A percentile compares a stretch with the other conserved stretches of the same genome.
These are phyloP conservation scores for Ceratocystis diversiconidia DNA, from an alignment of 2,329 filamentous ascomycete species.

Conservation along the genomic window DNA sequence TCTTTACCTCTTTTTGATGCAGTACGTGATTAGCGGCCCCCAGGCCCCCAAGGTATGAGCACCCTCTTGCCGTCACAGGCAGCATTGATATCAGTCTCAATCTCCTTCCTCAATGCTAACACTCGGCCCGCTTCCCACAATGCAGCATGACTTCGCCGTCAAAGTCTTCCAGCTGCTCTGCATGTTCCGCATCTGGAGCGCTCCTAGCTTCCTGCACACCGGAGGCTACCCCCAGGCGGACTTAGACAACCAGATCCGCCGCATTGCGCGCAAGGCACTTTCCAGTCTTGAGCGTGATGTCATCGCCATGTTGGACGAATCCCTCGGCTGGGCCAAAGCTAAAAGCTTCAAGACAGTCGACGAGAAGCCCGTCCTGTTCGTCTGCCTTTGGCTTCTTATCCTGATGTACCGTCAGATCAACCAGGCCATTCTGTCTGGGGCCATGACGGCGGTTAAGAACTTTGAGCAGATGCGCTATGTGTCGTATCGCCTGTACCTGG, in stretches of 20 bases:
- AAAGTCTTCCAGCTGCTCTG: constrained; percentile 35
- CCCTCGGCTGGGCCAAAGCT: constrained; percentile 26
- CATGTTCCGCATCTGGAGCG: constrained; percentile 37
- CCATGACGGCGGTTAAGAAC: constrained; percentile 22
- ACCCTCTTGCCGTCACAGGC: not conserved
- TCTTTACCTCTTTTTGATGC: constrained; percentile 27
- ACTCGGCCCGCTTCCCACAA: constrained; percentile 3
- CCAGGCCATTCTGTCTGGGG: constrained; percentile 18
- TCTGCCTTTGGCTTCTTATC: constrained; percentile 36
- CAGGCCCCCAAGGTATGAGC: constrained; percentile 28
- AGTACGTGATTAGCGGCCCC: constrained; percentile 24
- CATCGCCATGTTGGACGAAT: constrained; percentile 29
- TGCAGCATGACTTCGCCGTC: constrained; percentile 29
- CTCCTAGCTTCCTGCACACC: constrained; percentile 30
- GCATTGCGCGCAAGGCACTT: constrained; percentile 28
- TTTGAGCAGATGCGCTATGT: not conserved
- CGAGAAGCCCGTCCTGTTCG: constrained; percentile 34
- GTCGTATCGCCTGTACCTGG: constrained; percentile 18
- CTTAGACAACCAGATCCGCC: constrained; percentile 29
- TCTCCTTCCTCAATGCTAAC: not conserved
- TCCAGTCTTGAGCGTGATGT: constrained; percentile 29
- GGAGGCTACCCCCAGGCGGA: constrained; percentile 20
- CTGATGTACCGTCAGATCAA: constrained; percentile 34
- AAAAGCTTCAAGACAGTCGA: constrained; percentile 25
- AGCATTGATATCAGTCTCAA: constrained; percentile 15